Base-by-base conservation (phyloP, 179 eudicot genomes). In the Sideroxylon spinosum region DNA sequence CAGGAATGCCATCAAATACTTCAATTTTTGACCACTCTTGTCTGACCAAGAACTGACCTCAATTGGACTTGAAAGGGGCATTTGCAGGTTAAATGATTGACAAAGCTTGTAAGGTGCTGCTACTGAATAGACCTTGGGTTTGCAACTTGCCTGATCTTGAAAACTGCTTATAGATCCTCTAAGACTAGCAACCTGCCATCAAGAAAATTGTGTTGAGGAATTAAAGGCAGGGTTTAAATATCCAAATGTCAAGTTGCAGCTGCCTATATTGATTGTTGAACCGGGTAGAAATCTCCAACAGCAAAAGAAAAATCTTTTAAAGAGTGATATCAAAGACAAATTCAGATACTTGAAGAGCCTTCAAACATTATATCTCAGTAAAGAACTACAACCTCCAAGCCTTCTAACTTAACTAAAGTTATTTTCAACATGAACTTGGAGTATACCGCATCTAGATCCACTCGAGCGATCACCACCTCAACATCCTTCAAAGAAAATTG, bases 401-500 rank as follows among this genome's bases (percentile, higher is more conserved):
- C 70, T 32, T 68, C 20, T 14, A 71, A 4, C 48, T 65, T n/a
- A n/a, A n/a, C n/a, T 23, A 52, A 71, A 46, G 32, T 44, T 68
- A 7, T 3, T 25, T 16, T 23, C 9, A 48, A 63, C 52, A n/a
- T 46, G 20, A 74, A 66, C 20, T 46, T 53, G n/a, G 48, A 77
- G 78, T 91, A 83, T 88, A 95, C 99, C 80, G 91, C 95, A 85
- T 95, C 99, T 72, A 95, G 92, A 86, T 95, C 98, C 65, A 95
- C 85, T 78, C 88, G 92, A 81, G 99, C 99, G 86, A 88, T 86
- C 75, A 90, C 89, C 83, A 95, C 88, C 84, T 93, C 99, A 10
- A 95, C 93, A 89, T 95, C 99, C 85, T 88, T 93, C 81, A 93
- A 82, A 65, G 98, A 95, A 86, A 95, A 95, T 75, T 95, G 99